Conservation (phyloP, 306 rosid species). For the Prunus fruticosa region DNA sequence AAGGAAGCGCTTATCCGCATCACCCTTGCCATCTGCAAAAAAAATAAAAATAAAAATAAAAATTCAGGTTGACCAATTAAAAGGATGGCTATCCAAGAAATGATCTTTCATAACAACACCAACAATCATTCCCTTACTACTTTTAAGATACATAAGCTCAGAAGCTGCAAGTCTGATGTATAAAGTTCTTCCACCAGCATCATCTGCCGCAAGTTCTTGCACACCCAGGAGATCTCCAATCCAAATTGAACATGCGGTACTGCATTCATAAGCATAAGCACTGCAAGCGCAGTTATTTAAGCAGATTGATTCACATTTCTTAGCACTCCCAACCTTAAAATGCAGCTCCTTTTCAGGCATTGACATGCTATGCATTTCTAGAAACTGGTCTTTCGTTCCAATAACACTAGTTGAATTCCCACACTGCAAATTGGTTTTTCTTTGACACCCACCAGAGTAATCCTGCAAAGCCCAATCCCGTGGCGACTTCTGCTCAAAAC, state of each 20-base stretch:
- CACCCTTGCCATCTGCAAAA: not conserved
- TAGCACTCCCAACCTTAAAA: slow-evolving; percentile 16
- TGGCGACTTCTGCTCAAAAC: slow-evolving; percentile 39
- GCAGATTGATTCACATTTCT: slow-evolving; percentile 42
- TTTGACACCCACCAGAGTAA: slow-evolving; percentile 50
- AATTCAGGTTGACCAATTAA: not conserved
- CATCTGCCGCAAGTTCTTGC: slow-evolving; percentile 31
- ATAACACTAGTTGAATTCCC: slow-evolving; percentile 23
- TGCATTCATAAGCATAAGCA: slow-evolving; percentile 43
- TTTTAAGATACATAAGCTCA: slow-evolving; percentile 25
- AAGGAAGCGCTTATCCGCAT: not conserved
- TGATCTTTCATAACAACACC: slow-evolving; percentile 25
- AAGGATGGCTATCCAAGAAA: not conserved
- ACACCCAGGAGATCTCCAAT: slow-evolving; percentile 17
- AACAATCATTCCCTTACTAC: slow-evolving; percentile 10
- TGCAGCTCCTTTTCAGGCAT: slow-evolving; percentile 29
- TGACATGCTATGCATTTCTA: slow-evolving; percentile 13
- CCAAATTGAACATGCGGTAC: not conserved
- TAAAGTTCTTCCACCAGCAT: slow-evolving; percentile 27
- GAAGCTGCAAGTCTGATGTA: slow-evolving; percentile 56
- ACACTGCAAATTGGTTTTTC: slow-evolving; percentile 35
- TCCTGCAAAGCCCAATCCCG: slow-evolving; percentile 43
- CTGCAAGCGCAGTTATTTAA: slow-evolving; percentile 42
- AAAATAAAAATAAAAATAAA: not conserved
- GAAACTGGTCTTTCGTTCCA: slow-evolving; percentile 41